phyloP scores from a whole-genome alignment of 2,329 filamentous ascomycete genomes.

The Alternaria arbusti region DNA sequence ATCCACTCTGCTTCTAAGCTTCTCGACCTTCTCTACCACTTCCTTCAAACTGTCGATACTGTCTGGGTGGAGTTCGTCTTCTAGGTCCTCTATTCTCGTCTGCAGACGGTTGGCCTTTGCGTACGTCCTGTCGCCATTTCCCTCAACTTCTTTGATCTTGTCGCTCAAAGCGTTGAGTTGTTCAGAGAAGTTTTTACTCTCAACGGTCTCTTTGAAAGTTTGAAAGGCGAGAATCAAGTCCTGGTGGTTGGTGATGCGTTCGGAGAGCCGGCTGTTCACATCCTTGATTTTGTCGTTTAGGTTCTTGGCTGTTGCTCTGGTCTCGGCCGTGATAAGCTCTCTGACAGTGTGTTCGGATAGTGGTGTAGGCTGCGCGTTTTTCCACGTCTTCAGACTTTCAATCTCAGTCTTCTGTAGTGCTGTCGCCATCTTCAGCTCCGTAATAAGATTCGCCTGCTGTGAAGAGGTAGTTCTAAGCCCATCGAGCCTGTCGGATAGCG shows the following conservation, averaged over 20 bases:
- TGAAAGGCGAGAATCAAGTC: neutral
- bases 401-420: neutral
- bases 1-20: neutral
- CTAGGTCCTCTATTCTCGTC: neutral
- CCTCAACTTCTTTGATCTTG: neutral
- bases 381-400: neutral
- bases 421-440: neutral
- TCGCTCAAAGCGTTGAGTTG: conserved; percentile 1
- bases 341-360: neutral
- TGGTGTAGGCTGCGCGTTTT: neutral
- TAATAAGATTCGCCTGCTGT: neutral
- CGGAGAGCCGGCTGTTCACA: neutral
- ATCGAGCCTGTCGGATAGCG: neutral
- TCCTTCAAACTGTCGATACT: neutral
- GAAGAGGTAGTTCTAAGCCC: neutral
- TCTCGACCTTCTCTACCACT: neutral
- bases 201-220: neutral
- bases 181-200: neutral
- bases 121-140: neutral
- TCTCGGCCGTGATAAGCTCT: neutral
- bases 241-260: neutral
- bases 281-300: neutral
- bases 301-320: neutral
- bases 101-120: neutral
- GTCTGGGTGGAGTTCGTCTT: neutral